Evolutionary conservation across 1,284 basidiomycete species (phyloP).

Genomic region (Cryptococcus sp.): DNA sequence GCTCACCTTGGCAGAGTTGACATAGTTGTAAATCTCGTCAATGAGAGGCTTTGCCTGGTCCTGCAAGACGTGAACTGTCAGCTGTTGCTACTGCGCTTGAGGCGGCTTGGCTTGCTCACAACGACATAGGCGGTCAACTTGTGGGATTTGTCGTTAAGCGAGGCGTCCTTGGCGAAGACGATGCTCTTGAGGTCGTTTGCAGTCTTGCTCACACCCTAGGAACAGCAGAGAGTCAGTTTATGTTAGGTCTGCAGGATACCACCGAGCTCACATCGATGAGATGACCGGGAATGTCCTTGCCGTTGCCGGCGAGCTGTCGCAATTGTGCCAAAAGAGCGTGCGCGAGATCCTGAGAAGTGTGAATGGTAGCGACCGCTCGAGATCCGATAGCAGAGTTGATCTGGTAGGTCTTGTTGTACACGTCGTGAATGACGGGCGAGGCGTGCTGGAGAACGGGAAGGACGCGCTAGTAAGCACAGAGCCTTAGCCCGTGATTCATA

Average conservation of each 20-base stretch:
- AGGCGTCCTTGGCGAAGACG: slow-evolving; percentile 48
- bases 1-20: slow-evolving; percentile 47
- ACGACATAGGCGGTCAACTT: slow-evolving; percentile 51
- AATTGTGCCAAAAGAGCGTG: slow-evolving; percentile 48
- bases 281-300: slow-evolving; percentile 45
- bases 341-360: slow-evolving; percentile 41
- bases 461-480: slow-evolving; percentile 31
- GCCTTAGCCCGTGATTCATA: not conserved
- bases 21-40: slow-evolving; percentile 51
- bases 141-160: slow-evolving; percentile 51
- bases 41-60: slow-evolving; percentile 53
- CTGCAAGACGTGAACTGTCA: slow-evolving; percentile 10
- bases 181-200: slow-evolving; percentile 49
- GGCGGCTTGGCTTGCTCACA: slow-evolving; percentile 19
- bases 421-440: slow-evolving; percentile 43
- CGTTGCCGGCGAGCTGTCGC: slow-evolving; percentile 43
- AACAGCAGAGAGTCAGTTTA: slow-evolving; percentile 8
- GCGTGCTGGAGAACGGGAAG: slow-evolving; percentile 39
- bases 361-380: slow-evolving; percentile 43
- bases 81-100: no score
- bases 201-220: slow-evolving; percentile 42
- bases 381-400: slow-evolving; percentile 48
- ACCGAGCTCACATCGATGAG: slow-evolving; percentile 40
- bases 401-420: slow-evolving; percentile 42
- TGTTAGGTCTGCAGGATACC: not conserved